phyloP scores from a whole-genome alignment of 164 flowering plant species.

The Pachysandra terminalis region DNA sequence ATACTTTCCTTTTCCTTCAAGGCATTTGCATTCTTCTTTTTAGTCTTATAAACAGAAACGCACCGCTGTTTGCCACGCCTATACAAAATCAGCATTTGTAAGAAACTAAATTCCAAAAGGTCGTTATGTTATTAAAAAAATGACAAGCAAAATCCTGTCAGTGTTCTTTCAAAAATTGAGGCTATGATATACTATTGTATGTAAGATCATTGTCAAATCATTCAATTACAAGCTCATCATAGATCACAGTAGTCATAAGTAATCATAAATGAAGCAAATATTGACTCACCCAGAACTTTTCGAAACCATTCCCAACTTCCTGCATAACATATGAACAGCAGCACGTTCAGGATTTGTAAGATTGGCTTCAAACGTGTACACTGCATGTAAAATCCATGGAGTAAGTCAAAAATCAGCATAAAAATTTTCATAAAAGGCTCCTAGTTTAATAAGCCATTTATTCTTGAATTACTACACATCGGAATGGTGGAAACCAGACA shows the following conservation, averaged over 20 bases:
- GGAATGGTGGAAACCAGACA: too few species aligned
- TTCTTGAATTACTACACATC: too few species aligned
- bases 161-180: background rate
- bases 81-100: slow-evolving; percentile 11
- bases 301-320: slow-evolving; percentile 80
- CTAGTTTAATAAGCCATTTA: background rate
- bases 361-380: slow-evolving; percentile 50
- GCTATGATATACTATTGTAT: background rate
- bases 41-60: slow-evolving; percentile 58
- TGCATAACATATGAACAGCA: slow-evolving; percentile 57
- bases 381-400: slow-evolving; percentile 35
- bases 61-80: slow-evolving; percentile 59
- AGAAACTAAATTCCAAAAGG: background rate
- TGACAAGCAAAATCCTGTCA: background rate
- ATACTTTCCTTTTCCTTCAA: slow-evolving; percentile 26
- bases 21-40: slow-evolving; percentile 14
- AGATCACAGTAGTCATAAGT: too few species aligned
- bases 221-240: too few species aligned
- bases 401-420: background rate
- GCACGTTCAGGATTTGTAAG: slow-evolving; percentile 72
- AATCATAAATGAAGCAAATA: background rate
- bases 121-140: background rate
- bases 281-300: slow-evolving; percentile 83
- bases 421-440: background rate
- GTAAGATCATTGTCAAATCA: background rate